Percentiles rank a stretch among this genome's conserved stretches.
Evolutionary conservation across 352 stramenopile species (phyloP).

Genomic region (Pythium vanterpoolii): DNA sequence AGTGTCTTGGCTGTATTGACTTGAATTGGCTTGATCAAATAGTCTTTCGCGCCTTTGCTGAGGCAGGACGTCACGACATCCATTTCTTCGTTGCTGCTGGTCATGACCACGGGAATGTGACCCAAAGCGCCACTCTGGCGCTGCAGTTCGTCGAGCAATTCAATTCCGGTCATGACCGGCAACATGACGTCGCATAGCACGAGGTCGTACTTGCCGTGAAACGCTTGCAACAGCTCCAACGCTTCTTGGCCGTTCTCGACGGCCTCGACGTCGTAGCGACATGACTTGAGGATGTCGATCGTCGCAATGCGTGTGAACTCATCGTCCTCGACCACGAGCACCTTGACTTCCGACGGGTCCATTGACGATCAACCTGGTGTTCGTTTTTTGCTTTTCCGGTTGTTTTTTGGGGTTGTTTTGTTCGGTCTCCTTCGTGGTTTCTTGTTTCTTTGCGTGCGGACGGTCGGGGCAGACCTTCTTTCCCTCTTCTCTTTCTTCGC

Average conservation of each 20-base stretch:
- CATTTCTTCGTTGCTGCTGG: constrained; percentile 89
- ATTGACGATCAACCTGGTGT: constrained; percentile 26
- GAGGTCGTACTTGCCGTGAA: constrained; percentile 81
- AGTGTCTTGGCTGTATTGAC: constrained; percentile 89
- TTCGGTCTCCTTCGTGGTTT: background rate
- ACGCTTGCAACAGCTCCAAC: constrained; percentile 60
- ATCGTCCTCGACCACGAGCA: constrained; percentile 87
- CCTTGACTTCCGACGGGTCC: constrained; percentile 86
- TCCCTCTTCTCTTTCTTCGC: background rate
- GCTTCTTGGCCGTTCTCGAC: constrained; percentile 82
- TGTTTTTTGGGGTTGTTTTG: background rate
- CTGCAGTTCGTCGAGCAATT: constrained; percentile 82
- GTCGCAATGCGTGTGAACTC: constrained; percentile 88
- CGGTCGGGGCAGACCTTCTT: background rate
- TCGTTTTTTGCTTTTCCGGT: background rate
- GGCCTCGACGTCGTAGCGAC: constrained; percentile 79
- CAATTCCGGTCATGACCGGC: constrained; percentile 85
- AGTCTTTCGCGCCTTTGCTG: constrained; percentile 88
- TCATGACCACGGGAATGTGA: constrained; percentile 90
- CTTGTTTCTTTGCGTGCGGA: too few species aligned
- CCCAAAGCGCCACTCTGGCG: constrained; percentile 59
- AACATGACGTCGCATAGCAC: constrained; percentile 90
- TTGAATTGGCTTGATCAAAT: constrained; percentile 89
- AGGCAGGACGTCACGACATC: constrained; percentile 87
- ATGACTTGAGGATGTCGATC: constrained; percentile 87